Base-by-base conservation (phyloP, 495 filamentous ascomycete genomes). In the Cercophora samala region DNA sequence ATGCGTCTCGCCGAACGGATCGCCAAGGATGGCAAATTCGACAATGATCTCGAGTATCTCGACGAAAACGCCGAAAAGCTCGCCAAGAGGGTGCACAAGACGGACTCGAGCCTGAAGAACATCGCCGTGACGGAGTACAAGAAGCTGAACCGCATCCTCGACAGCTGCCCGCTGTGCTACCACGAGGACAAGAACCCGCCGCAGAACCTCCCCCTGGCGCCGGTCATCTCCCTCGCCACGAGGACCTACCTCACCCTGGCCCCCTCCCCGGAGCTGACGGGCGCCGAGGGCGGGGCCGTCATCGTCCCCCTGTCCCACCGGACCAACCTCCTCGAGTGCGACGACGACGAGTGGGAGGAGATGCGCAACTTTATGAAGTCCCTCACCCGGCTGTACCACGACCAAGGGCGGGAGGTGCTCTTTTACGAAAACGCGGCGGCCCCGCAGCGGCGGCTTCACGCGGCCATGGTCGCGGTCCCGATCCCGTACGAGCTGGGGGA, bases 301-400 rank as follows among this genome's bases (percentile, higher is more conserved):
- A 96, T 98, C 70, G 89, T 94, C 11, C 95, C 95, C 23, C 90
- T 96, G 60, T 89, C 91, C 75, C 95, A 99, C 75, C 89, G 89
- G 55, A 87, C 84, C 32, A 99, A 98, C 74, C 86, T 98, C 15
- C 82, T 99, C 23, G 95, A 97, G 78, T 98, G 96, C 74, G 96
- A 98, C 74, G 96, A 98, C 74, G 96, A 98, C 72, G 95, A 99
- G 76, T 99, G 96, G 95, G 95, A 99, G 71, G 95, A 99, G 74
- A 91, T 99, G 52, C 89, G 93, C 76, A 99, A 99, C 77, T 99
- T 99, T 78, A 98, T 98, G 93, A 99, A 99, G 80, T 90, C 86
- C 73, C 85, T 99, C 32, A 97, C 89, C 1, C 88, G 93, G 59
- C 87, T 96, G 87, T 98, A 98, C 76, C 91, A 93, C 78, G 89